Conservation (phyloP, 2,329 filamentous ascomycete species). For the Penicillium sp. region DNA sequence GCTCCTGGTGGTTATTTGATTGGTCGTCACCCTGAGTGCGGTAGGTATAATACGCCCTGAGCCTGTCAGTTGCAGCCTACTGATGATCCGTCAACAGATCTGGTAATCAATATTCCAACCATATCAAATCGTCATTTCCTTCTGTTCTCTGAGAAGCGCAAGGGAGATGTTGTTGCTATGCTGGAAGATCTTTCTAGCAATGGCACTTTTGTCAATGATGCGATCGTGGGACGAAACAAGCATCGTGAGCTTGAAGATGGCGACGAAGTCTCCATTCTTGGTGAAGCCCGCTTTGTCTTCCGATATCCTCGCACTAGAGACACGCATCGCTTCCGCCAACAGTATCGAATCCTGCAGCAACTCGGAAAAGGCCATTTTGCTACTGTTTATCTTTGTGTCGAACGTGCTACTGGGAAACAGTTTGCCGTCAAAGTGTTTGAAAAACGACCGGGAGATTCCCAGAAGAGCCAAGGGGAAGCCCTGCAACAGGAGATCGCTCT, state of each 20-base stretch:
- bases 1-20: constrained; percentile 86
- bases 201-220: constrained; percentile 94
- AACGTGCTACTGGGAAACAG: constrained; percentile 78
- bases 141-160: constrained; percentile 59
- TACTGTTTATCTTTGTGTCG: constrained; percentile 87
- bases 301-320: constrained; percentile 78
- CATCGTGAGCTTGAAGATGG: constrained; percentile 84
- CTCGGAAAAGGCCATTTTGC: constrained; percentile 96
- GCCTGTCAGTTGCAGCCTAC: not conserved
- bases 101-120: constrained; percentile 73
- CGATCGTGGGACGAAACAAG: constrained; percentile 88
- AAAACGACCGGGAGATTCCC: constrained; percentile 78
- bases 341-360: constrained; percentile 82
- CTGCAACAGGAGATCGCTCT: constrained; percentile 96
- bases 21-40: constrained; percentile 91
- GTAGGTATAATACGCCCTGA: constrained; percentile 56
- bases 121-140: constrained; percentile 78
- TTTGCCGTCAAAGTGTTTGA: constrained; percentile 96
- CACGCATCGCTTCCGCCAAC: constrained; percentile 78
- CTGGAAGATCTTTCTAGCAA: constrained; percentile 95
- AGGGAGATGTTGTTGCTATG: constrained; percentile 67
- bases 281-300: constrained; percentile 87
- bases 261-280: constrained; percentile 86
- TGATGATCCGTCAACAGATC: constrained; percentile 59
- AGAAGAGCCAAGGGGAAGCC: constrained; percentile 80